These are phyloP conservation scores for Mortierella sp. DNA, from an alignment of 371 early-diverging fungal genomes.

Conservation along the genomic window DNA sequence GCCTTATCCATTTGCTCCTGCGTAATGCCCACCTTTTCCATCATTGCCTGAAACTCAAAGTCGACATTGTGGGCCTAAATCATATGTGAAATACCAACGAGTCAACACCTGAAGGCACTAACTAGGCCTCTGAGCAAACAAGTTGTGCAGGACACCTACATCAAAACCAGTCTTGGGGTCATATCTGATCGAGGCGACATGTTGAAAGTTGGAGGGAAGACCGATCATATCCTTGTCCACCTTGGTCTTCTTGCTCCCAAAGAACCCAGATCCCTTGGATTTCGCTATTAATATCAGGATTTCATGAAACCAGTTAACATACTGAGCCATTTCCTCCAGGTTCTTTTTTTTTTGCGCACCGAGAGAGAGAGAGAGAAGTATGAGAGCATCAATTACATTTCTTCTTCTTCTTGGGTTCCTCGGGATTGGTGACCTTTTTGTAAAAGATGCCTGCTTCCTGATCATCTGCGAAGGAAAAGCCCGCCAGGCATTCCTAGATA, in stretches of 20 bases:
- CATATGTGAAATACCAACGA: neutral
- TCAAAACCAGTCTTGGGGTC: conserved; percentile 84
- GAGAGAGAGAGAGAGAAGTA: neutral
- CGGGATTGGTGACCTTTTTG: conserved; percentile 71
- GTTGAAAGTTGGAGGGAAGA: conserved; percentile 80
- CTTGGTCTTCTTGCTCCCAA: conserved; percentile 51
- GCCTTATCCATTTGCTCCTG: conserved; percentile 80
- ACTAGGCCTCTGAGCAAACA: too few species aligned
- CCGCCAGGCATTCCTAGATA: conserved; percentile 75
- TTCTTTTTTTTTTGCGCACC: neutral
- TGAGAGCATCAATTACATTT: conserved; percentile 37
- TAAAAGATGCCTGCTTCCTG: conserved; percentile 82
- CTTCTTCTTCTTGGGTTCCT: conserved; percentile 38
- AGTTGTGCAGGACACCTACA: conserved; percentile 42
- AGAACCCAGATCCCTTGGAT: conserved; percentile 39
- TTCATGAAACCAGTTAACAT: neutral
- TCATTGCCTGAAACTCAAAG: too few species aligned
- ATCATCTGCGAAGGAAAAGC: conserved; percentile 89
- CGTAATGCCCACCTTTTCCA: conserved; percentile 55
- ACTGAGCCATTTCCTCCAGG: conserved; percentile 4
- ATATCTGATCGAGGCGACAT: conserved; percentile 83
- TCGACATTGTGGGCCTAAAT: conserved; percentile 78
- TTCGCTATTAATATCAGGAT: conserved; percentile 39
- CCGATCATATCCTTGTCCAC: conserved; percentile 82
- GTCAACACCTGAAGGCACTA: too few species aligned